Evolutionary conservation across 768 basidiomycete genomes (phyloP), one percentile per base, ranked within the genome.

Genomic region (Tulasnella sp.): DNA sequence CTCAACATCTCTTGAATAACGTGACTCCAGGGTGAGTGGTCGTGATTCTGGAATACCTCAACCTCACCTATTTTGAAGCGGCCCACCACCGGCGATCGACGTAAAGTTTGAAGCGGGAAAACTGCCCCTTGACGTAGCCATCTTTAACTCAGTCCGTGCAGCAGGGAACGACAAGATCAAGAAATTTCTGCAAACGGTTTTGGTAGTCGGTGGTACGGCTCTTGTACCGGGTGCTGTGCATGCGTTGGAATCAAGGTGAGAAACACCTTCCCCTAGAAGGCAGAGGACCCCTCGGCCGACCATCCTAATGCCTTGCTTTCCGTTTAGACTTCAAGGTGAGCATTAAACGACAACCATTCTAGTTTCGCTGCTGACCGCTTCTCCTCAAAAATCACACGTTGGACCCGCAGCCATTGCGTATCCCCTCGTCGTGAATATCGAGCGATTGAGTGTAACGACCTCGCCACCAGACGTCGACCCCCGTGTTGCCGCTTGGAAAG

Each of bases 381-480:
- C 27, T 27, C 23, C 29, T 41, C 9, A 17, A 32, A n/a, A n/a
- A n/a, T n/a, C n/a, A n/a, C 52, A 85, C 86, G 64, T 65, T 89
- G 41, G 85, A 88, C 27, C 41, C 6, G 17, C 36, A 65, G 88
- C 85, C 0, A 89, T 90, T 54, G 85, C 86, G 8, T 86, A 84
- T 7, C 85, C 87, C 4, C 69, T 93, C 39, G 83, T 88, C 14
- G 77, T 78, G 14, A 83, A 82, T 65, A 88, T 92, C 81, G 84
- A 86, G 65, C 86, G 85, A 63, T 85, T 94, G 6, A 81, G 84
- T 62, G 87, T 96, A 58, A 86, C 98, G 43, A 88, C 91, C n/a
- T 85, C 91, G 2, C 92, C 93, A 1, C 86, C 92, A 67, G 89
- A 91, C 59, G 79, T 97, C 41, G 92, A 98, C 69, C 90, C 89